Conservation (phyloP, 371 early-diverging fungal species). For the Catenaria anguillulae region DNA sequence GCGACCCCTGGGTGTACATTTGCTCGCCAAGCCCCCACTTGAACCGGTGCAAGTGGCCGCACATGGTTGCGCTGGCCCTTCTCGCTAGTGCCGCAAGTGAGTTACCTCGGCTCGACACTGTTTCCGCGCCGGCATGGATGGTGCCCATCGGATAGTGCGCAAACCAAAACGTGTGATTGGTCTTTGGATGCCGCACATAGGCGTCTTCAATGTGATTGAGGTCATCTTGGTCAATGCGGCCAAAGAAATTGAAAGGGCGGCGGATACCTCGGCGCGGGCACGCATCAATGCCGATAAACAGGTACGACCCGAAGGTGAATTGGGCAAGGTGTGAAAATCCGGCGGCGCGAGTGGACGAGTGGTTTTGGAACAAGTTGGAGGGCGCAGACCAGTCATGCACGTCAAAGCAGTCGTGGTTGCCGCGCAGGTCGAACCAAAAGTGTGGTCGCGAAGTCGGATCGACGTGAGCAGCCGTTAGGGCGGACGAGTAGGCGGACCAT, state of each 20-base stretch:
- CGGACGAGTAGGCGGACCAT: slow-evolving; percentile 55
- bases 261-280: slow-evolving; percentile 64
- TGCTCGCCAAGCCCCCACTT: slow-evolving; percentile 41
- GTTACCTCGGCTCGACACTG: slow-evolving; percentile 39
- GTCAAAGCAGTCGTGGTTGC: slow-evolving; percentile 75
- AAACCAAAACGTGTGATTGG: slow-evolving; percentile 53
- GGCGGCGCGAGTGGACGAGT: slow-evolving; percentile 34
- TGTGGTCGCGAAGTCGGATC: slow-evolving; percentile 16
- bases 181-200: slow-evolving; percentile 11
- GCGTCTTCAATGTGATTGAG: slow-evolving; percentile 52
- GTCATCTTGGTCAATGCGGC: slow-evolving; percentile 51
- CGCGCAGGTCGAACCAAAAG: slow-evolving; percentile 75
- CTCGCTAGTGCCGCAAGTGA: slow-evolving; percentile 43
- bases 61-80: slow-evolving; percentile 55
- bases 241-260: slow-evolving; percentile 82
- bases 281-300: slow-evolving; percentile 70
- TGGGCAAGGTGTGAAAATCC: slow-evolving; percentile 47
- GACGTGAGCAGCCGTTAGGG: slow-evolving; percentile 28
- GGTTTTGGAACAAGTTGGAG: slow-evolving; percentile 43
- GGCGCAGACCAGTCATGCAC: slow-evolving; percentile 43
- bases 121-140: slow-evolving; percentile 34
- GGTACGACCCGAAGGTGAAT: slow-evolving; percentile 51
- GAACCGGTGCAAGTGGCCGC: slow-evolving; percentile 70
- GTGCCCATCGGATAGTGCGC: slow-evolving; percentile 75
- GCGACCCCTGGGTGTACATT: slow-evolving; percentile 36